Base-by-base conservation (phyloP, 1,139 yeast species). In the Yamadazyma dendronema region DNA sequence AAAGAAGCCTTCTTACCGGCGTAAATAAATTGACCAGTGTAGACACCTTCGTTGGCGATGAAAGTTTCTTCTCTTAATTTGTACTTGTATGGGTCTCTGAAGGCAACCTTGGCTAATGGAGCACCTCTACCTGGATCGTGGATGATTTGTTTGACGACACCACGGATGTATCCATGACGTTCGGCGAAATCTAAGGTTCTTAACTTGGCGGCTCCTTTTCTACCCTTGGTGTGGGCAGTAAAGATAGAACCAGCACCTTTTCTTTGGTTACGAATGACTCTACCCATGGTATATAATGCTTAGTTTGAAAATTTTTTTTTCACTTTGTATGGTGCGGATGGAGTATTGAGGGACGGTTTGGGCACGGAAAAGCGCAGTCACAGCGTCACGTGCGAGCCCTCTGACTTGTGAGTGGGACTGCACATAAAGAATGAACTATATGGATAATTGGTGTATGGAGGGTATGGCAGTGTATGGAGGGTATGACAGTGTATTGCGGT, bases 201-300 rank as follows among this genome's bases (percentile, higher is more conserved):
- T 74, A 90, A 85, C 86, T 90, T 92, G 73, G 99, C 99, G 71
- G 98, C 97, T 74, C 98, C 99, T 81, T 94, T 87, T 85, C 98
- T 88, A 75, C 94, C 88, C 79, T 97, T 92, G 82, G 97, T 92
- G 92, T 90, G 96, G 67, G 98, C 83, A 74, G 95, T 86, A 89
- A 94, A 94, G 84, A 94, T 89, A 68, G 97, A 90, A 71, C 98
- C 98, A 78, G 97, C 97, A 84, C 97, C 97, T 81, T 94, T 94
- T 88, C 99, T 90, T 86, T 94, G 98, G 84, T 94, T 92, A 81
- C 98, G 95, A 82, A 94, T 94, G 79, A 94, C 99, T 85, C 98
- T 92, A 87, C 98, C 97, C 84, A 68, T 66, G 33, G 14, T 39
- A 12, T n/a, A n/a, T 36, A 31, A 17, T 31, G 37, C 21, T 19